These are phyloP conservation scores for Talaromyces sp. DNA, from an alignment of 2,329 filamentous ascomycete species.

Conservation along the genomic window DNA sequence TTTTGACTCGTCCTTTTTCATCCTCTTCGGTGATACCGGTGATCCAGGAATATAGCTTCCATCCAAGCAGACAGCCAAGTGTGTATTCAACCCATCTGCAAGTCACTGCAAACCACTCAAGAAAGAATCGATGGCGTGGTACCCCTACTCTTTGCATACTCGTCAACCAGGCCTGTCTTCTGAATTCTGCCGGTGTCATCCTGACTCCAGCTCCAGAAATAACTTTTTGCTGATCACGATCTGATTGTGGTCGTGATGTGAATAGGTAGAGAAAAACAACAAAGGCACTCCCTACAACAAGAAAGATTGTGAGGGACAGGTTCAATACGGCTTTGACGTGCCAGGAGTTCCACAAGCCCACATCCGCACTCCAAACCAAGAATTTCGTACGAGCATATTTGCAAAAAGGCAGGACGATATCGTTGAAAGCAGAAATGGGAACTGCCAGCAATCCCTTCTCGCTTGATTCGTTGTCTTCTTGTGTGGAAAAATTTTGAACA, in stretches of 20 bases:
- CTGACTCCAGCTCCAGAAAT: slow-evolving; percentile 20
- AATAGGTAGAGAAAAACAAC: slow-evolving; percentile 53
- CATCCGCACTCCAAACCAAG: slow-evolving; percentile 14
- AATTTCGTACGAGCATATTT: slow-evolving; percentile 18
- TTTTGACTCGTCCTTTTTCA: slow-evolving; percentile 79
- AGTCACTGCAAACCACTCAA: slow-evolving; percentile 75
- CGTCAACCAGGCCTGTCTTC: slow-evolving; percentile 86
- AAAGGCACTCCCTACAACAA: slow-evolving; percentile 52
- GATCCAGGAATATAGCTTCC: slow-evolving; percentile 68
- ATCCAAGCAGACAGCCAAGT: slow-evolving; percentile 69
- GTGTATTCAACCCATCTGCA: slow-evolving; percentile 80
- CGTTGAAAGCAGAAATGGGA: slow-evolving; percentile 54
- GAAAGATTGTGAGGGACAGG: slow-evolving; percentile 46
- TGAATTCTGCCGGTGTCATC: slow-evolving; percentile 72
- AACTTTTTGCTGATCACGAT: slow-evolving; percentile 37
- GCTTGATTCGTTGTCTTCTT: slow-evolving; percentile 56
- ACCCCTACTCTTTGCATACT: slow-evolving; percentile 91
- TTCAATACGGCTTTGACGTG: slow-evolving; percentile 33
- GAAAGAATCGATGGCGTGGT: slow-evolving; percentile 76
- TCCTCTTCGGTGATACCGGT: slow-evolving; percentile 79
- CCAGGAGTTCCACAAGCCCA: slow-evolving; percentile 29
- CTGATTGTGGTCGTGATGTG: slow-evolving; percentile 52
- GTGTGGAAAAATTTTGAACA: slow-evolving; percentile 70
- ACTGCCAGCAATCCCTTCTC: slow-evolving; percentile 63
- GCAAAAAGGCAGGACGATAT: slow-evolving; percentile 18